Percentiles rank a stretch among this genome's conserved stretches.
Conservation (phyloP, 1,284 basidiomycete genomes). For the Tilletiopsis washingtonensis region DNA sequence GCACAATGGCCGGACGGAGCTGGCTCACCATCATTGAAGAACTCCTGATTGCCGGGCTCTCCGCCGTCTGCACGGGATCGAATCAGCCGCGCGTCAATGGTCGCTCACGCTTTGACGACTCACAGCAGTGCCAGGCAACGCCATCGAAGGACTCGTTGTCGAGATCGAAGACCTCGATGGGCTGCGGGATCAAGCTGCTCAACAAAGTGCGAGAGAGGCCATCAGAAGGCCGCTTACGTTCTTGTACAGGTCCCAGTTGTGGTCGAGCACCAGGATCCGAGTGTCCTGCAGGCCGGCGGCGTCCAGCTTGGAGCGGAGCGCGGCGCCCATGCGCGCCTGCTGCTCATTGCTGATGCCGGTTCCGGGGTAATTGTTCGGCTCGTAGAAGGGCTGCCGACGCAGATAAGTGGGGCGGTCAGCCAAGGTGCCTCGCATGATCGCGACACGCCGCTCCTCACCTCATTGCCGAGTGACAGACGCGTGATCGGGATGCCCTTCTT, state of each 20-base stretch:
- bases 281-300: slow-evolving; percentile 8
- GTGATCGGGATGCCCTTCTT: slow-evolving; percentile 2
- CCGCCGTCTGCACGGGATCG: too few species aligned
- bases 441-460: neutral
- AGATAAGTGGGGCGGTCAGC: too few species aligned
- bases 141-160: slow-evolving; percentile 9
- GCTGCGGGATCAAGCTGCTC: slow-evolving; percentile 8
- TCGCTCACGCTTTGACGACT: too few species aligned
- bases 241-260: slow-evolving; percentile 17
- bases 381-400: neutral
- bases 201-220: neutral
- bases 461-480: neutral
- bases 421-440: too few species aligned
- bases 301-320: slow-evolving; percentile 14
- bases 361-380: slow-evolving; percentile 16
- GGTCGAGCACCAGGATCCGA: slow-evolving; percentile 17
- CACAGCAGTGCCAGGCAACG: slow-evolving; percentile 36
- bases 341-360: slow-evolving; percentile 13
- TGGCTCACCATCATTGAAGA: slow-evolving; percentile 12
- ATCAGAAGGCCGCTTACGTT: neutral
- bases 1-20: too few species aligned
- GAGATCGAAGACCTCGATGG: slow-evolving; percentile 16
- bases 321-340: slow-evolving; percentile 11
- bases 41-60: slow-evolving; percentile 11
- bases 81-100: too few species aligned